Evolutionary conservation across 345 rosid species (phyloP).

Genomic region (Linum trigynum): DNA sequence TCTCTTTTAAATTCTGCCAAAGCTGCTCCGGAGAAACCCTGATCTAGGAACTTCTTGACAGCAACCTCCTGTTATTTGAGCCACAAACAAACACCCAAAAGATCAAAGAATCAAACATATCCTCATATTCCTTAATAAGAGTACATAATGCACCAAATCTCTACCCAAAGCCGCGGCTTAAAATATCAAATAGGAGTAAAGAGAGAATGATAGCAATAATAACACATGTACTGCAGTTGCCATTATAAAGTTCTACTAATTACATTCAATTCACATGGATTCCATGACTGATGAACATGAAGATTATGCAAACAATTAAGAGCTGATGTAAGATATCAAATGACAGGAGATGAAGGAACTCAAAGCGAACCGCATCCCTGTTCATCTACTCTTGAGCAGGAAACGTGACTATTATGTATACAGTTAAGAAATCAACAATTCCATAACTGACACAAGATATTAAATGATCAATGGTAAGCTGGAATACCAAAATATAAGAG

Average conservation of each 20-base stretch:
- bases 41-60: constrained; percentile 97
- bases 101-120: constrained; percentile 1
- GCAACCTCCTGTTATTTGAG: constrained; percentile 79
- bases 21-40: constrained; percentile 98
- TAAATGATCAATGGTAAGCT: too few relatives aligned
- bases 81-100: constrained; percentile 24
- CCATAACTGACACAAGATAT: too few relatives aligned
- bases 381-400: too few relatives aligned
- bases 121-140: neutral
- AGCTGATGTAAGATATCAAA: too few relatives aligned
- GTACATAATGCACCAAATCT: neutral
- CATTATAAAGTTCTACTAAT: too few relatives aligned
- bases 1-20: constrained; percentile 94
- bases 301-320: too few relatives aligned
- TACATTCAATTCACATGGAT: neutral
- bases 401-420: too few relatives aligned
- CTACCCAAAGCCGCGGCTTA: constrained; percentile 2
- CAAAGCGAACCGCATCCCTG: too few relatives aligned
- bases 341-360: too few relatives aligned
- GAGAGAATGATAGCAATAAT: neutral
- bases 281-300: neutral
- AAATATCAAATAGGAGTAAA: neutral
- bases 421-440: too few relatives aligned
- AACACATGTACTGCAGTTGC: neutral
- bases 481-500: too few relatives aligned